These are phyloP conservation scores for Colletotrichum liriopes DNA, from an alignment of 2,329 filamentous ascomycete species.

Conservation along the genomic window DNA sequence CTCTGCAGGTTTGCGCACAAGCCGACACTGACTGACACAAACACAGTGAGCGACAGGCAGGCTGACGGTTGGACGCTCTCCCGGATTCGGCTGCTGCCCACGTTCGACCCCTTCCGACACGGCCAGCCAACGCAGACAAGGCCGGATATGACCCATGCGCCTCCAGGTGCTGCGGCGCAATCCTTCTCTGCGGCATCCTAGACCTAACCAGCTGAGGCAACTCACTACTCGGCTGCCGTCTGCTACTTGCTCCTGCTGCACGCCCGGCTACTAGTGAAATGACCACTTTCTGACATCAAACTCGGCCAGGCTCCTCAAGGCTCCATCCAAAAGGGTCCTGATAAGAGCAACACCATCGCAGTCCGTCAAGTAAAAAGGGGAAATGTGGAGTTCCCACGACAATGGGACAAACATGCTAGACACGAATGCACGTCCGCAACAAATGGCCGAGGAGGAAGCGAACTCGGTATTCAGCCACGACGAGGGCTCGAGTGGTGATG, in stretches of 20 bases:
- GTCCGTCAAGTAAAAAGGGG: slow-evolving; percentile 28
- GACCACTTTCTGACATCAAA: slow-evolving; percentile 40
- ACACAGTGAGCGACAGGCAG: background rate
- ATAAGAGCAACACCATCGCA: slow-evolving; percentile 39
- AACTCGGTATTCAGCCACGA: slow-evolving; percentile 55
- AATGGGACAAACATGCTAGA: slow-evolving; percentile 47
- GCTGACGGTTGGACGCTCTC: background rate
- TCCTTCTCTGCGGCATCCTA: slow-evolving; percentile 30
- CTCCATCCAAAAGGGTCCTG: slow-evolving; percentile 39
- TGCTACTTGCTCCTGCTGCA: slow-evolving; percentile 28
- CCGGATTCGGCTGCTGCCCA: slow-evolving; percentile 24
- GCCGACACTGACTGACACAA: slow-evolving; percentile 1
- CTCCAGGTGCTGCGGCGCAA: slow-evolving; percentile 27
- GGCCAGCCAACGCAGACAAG: slow-evolving; percentile 27
- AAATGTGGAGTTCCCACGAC: slow-evolving; percentile 51
- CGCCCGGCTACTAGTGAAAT: slow-evolving; percentile 35
- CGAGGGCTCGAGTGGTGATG: slow-evolving; percentile 57
- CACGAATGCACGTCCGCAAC: slow-evolving; percentile 47
- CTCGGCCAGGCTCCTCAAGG: slow-evolving; percentile 32
- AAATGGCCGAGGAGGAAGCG: slow-evolving; percentile 55
- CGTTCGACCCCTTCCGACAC: slow-evolving; percentile 20
- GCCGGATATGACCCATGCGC: slow-evolving; percentile 36
- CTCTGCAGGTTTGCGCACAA: slow-evolving; percentile 28
- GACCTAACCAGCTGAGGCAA: slow-evolving; percentile 39
- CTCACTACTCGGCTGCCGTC: slow-evolving; percentile 14